These are phyloP conservation scores for Phanerochaete sordida DNA, from an alignment of 768 basidiomycete species.

Conservation along the genomic window DNA sequence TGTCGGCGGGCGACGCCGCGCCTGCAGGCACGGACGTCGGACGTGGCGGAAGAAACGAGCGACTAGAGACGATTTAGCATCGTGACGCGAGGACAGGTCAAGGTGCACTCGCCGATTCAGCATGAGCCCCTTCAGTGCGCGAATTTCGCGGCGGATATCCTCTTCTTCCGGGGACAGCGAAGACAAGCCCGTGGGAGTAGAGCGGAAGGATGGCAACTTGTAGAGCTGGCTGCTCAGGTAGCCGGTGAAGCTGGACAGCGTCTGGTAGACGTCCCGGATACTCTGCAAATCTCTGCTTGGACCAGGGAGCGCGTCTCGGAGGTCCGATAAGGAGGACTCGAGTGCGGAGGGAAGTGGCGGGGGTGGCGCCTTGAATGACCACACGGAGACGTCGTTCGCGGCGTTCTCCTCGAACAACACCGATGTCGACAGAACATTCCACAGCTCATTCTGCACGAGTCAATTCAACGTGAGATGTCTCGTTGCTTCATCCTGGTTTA, in stretches of 20 bases:
- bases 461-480: too few relatives aligned
- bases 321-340: conserved; percentile 22
- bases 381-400: conserved; percentile 27
- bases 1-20: background rate
- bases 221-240: conserved; percentile 78
- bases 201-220: conserved; percentile 28
- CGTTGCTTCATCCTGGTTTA: background rate
- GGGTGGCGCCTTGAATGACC: conserved; percentile 36
- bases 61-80: conserved; percentile 4
- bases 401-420: conserved; percentile 40
- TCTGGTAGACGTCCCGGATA: conserved; percentile 60
- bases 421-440: conserved; percentile 55
- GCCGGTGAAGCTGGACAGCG: conserved; percentile 71
- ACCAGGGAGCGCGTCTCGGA: conserved; percentile 17
- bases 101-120: conserved; percentile 53
- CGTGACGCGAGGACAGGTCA: background rate
- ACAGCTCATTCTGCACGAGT: conserved; percentile 41
- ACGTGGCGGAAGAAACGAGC: conserved; percentile 13
- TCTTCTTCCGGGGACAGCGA: conserved; percentile 47
- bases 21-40: background rate
- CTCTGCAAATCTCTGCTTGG: conserved; percentile 19
- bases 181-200: conserved; percentile 12
- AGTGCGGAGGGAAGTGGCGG: conserved; percentile 26
- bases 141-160: conserved; percentile 69
- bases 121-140: conserved; percentile 75